A percentile compares a stretch with the other conserved stretches of the same genome.
phyloP scores from a whole-genome alignment of 805 yeast genomes.

The Metschnikowia kunwiensis region DNA sequence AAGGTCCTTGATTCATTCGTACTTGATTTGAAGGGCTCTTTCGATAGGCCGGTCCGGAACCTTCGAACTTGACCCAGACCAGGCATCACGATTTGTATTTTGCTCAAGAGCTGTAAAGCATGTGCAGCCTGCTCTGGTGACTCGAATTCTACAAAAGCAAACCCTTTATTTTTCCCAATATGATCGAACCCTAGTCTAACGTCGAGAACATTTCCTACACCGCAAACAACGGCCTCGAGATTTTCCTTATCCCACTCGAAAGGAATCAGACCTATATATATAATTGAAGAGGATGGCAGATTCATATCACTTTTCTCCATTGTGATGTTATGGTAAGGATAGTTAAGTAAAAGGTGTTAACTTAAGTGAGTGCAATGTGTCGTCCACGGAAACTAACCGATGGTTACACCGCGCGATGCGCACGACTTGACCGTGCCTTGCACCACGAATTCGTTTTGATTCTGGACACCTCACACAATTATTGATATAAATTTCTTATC shows the following conservation, averaged over 20 bases:
- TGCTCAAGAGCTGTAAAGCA: constrained; percentile 45
- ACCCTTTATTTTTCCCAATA: constrained; percentile 62
- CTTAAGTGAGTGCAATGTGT: too few relatives aligned
- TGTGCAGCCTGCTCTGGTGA: constrained; percentile 49
- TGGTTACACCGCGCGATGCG: too few relatives aligned
- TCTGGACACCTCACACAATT: neutral
- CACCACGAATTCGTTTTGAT: too few relatives aligned
- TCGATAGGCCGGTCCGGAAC: constrained; percentile 56
- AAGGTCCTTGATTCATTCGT: constrained; percentile 40
- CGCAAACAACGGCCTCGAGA: constrained; percentile 61
- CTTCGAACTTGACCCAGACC: constrained; percentile 31
- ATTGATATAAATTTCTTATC: neutral
- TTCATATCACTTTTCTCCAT: constrained; percentile 12
- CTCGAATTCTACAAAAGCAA: constrained; percentile 59
- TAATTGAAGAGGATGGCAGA: constrained; percentile 36
- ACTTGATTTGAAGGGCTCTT: constrained; percentile 46
- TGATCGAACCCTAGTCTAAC: constrained; percentile 60
- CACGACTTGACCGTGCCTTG: too few relatives aligned
- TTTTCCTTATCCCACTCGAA: constrained; percentile 67
- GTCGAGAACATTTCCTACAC: constrained; percentile 68
- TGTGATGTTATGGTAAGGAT: too few relatives aligned
- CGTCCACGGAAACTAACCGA: too few relatives aligned
- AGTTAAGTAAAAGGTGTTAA: too few relatives aligned
- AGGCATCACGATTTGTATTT: constrained; percentile 36
- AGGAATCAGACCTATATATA: constrained; percentile 64